These are phyloP conservation scores for Hypoxylon intermedium DNA, from an alignment of 495 filamentous ascomycete species.

Conservation along the genomic window DNA sequence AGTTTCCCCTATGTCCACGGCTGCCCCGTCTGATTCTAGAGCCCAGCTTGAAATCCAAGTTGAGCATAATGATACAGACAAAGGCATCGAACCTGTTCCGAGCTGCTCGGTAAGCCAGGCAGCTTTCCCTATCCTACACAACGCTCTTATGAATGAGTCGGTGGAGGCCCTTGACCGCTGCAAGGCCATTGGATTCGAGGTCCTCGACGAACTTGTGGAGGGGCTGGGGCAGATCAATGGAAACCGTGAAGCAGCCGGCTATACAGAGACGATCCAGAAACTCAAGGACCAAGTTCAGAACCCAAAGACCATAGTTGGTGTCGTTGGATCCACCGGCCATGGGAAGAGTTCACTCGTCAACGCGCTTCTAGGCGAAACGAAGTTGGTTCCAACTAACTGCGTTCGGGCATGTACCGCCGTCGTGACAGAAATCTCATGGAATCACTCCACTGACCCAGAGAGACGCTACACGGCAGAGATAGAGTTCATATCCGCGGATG, in stretches of 20 bases:
- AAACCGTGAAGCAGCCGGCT: slow-evolving; percentile 25
- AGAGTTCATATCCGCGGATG: slow-evolving; percentile 58
- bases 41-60: not conserved
- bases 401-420: slow-evolving; percentile 65
- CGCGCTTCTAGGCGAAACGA: slow-evolving; percentile 53
- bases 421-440: slow-evolving; percentile 66
- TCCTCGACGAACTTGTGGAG: slow-evolving; percentile 31
- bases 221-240: not conserved
- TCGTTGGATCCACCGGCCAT: slow-evolving; percentile 59
- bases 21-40: not conserved
- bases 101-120: not conserved
- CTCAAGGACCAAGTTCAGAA: slow-evolving; percentile 1
- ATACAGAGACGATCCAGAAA: slow-evolving; percentile 48
- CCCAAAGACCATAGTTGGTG: slow-evolving; percentile 51
- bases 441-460: slow-evolving; percentile 44
- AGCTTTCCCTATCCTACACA: not conserved
- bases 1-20: not conserved
- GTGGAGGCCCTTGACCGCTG: not conserved
- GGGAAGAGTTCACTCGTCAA: slow-evolving; percentile 63
- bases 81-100: not conserved
- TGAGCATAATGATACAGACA: not conserved
- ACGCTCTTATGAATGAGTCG: not conserved
- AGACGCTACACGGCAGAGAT: slow-evolving; percentile 59
- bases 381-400: slow-evolving; percentile 24
- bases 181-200: not conserved